Base-by-base conservation (phyloP, 768 basidiomycete genomes). In the Polyporus arcularius region DNA sequence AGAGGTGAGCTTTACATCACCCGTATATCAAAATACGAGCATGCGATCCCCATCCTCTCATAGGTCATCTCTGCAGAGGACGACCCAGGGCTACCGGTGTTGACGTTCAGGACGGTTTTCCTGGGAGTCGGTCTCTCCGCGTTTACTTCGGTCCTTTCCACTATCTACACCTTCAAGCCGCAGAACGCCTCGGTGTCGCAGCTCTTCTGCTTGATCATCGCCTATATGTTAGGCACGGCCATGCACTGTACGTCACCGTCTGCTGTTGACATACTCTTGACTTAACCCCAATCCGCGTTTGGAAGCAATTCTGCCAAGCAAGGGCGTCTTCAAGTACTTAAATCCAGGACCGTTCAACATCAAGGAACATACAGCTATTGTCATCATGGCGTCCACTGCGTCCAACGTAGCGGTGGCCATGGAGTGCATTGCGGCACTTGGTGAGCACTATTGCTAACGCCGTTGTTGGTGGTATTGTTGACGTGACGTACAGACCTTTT, bases 311-410 rank as follows among this genome's bases (percentile, higher is more conserved):
- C 68, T 82, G 10, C 82, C 82, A n/a, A 72, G 72, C 45, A 65
- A 68, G 31, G 81, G 82, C 9, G 70, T 65, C 61, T 86, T 82
- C 81, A 70, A 80, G n/a, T 85, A 82, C 67, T 71, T 86, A 53
- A 86, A 86, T 67, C 85, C 85, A 4, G 84, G 85, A 0, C 82
- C 83, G 21, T 87, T 87, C 75, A 87, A 85, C 77, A 76, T 72
- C 70, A 83, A 83, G 62, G 85, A 87, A 65, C 85, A 87, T 65
- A 83, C 85, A 8, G 80, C 80, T 15, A 86, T 87, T 52, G 84
- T 84, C 3, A 84, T 86, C 40, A 83, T 87, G 69, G 72, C 85
- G 1, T 80, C 83, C 18, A 86, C 85, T 0, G 85, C 85, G 2
- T 81, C 83, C 1, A 76, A 79, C 2, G 83, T 84, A 1, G 84